Percentiles rank a stretch among this genome's conserved stretches.
phyloP scores from a whole-genome alignment of 768 basidiomycete genomes.

The Boletus rubropictus region DNA sequence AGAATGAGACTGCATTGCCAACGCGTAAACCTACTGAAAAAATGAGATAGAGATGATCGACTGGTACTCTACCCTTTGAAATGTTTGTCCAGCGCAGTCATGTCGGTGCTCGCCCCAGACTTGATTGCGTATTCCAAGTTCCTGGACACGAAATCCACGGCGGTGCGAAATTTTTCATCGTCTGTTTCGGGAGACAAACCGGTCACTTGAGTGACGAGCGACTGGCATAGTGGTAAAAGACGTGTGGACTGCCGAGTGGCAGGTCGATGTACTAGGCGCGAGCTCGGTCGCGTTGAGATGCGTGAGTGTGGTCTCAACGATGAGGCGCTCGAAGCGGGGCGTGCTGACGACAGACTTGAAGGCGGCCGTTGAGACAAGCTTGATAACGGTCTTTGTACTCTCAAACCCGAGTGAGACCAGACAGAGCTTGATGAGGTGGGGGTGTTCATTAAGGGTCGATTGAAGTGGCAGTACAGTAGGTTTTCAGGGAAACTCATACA shows the following conservation, averaged over 20 bases:
- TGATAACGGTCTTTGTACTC: constrained; percentile 27
- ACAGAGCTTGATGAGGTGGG: constrained; percentile 12
- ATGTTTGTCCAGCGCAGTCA: constrained; percentile 48
- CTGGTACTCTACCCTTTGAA: constrained; percentile 43
- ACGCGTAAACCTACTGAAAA: constrained; percentile 12
- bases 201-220: constrained; percentile 50
- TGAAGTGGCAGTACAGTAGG: constrained; percentile 7
- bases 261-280: constrained; percentile 47
- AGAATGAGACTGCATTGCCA: constrained; percentile 43
- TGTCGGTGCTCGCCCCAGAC: constrained; percentile 51
- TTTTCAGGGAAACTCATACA: no score
- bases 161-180: constrained; percentile 41
- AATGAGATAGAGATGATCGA: constrained; percentile 2
- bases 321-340: constrained; percentile 40
- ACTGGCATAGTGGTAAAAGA: constrained; percentile 48
- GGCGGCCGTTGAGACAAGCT: constrained; percentile 38
- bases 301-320: constrained; percentile 33
- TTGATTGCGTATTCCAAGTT: constrained; percentile 55
- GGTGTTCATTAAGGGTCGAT: constrained; percentile 15
- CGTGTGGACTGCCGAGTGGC: constrained; percentile 46
- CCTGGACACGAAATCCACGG: constrained; percentile 54
- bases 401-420: constrained; percentile 21
- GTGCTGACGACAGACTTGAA: constrained; percentile 44
- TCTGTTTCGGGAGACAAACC: constrained; percentile 42
- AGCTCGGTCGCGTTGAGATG: constrained; percentile 35